A percentile compares a stretch with the other conserved stretches of the same genome.
These are phyloP conservation scores for Chrysanthemum seticuspe DNA, from an alignment of 129 eudicot genomes.

Conservation along the genomic window DNA sequence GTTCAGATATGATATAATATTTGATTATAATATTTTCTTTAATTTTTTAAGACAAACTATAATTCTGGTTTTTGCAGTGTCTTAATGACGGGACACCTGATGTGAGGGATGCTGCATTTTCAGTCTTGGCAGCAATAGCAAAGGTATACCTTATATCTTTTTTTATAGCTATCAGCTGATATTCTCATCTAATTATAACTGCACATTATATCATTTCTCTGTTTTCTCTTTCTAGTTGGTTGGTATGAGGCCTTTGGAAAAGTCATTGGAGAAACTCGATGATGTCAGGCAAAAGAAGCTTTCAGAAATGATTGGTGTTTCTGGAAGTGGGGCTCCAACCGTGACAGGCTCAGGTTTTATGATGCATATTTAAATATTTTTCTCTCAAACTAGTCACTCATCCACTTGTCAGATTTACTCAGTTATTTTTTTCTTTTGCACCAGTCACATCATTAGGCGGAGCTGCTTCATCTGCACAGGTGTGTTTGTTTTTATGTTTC, in stretches of 20 bases:
- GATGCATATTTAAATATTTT: conserved; percentile 10
- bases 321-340: conserved; percentile 59
- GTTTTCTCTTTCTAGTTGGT: conserved; percentile 52
- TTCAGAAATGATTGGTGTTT: conserved; percentile 92
- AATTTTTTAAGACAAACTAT: not conserved
- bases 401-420: conserved; percentile 5
- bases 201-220: not conserved
- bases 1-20: conserved; percentile 3
- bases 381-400: not conserved
- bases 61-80: conserved; percentile 49
- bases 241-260: conserved; percentile 99
- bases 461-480: conserved; percentile 52
- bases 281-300: conserved; percentile 92
- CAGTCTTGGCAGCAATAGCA: conserved; percentile 93
- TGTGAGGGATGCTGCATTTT: conserved; percentile 98
- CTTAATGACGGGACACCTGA: conserved; percentile 99
- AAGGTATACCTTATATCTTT: conserved; percentile 46
- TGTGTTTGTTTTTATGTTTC: conserved; percentile 31
- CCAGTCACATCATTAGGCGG: conserved; percentile 62
- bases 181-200: not conserved
- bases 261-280: conserved; percentile 93
- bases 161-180: not conserved
- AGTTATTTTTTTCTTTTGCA: conserved; percentile 6
- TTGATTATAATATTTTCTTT: not conserved
- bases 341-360: conserved; percentile 58